phyloP scores from a whole-genome alignment of 75 land plant genomes.

The Pseudotsuga menziesii region DNA sequence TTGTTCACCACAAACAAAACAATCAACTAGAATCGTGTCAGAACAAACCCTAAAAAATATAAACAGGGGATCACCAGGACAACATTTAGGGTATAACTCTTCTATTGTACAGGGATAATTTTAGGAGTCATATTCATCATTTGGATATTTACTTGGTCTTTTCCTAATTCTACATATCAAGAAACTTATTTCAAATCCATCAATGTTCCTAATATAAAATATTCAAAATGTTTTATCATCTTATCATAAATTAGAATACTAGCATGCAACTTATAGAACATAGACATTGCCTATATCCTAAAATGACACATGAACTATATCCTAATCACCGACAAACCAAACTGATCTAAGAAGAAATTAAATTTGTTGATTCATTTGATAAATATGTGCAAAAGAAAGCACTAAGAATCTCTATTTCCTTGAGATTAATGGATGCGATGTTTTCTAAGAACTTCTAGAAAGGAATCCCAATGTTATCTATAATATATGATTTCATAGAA shows the following conservation, averaged over 20 bases:
- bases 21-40: background rate
- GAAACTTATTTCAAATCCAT: no score
- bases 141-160: background rate
- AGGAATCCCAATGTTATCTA: no score
- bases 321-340: no score
- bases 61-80: background rate
- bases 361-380: background rate
- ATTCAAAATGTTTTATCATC: conserved; percentile 7
- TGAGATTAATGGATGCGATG: background rate
- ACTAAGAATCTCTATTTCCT: background rate
- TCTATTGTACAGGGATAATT: background rate
- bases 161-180: background rate
- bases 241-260: no score
- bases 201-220: background rate
- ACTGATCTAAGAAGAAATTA: no score
- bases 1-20: conserved; percentile 21
- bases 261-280: no score
- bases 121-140: background rate
- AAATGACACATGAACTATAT: no score
- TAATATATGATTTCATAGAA: background rate
- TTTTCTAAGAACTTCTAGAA: no score
- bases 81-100: background rate
- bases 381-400: background rate
- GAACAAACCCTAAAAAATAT: background rate
- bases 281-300: no score